These are phyloP conservation scores for Thielaviopsis euricoi DNA, from an alignment of 2,329 filamentous ascomycete species.

Conservation along the genomic window DNA sequence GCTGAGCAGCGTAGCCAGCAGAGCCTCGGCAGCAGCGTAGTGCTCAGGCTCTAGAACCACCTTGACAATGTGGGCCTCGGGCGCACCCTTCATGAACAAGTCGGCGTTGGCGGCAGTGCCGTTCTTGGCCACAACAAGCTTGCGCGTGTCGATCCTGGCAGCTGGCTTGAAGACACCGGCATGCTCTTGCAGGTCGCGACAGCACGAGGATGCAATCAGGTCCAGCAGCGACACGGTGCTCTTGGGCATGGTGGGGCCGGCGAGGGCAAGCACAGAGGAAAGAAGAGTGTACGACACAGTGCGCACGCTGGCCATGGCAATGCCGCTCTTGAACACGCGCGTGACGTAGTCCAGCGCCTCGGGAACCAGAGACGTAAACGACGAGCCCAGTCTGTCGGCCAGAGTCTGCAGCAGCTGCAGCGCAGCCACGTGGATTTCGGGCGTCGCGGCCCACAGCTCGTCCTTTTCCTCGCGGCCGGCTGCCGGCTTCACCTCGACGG, in stretches of 20 bases:
- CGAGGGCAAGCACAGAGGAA: constrained; percentile 37
- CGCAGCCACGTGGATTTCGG: constrained; percentile 57
- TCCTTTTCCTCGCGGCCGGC: constrained; percentile 70
- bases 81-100: constrained; percentile 39
- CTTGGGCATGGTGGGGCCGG: constrained; percentile 52
- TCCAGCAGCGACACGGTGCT: constrained; percentile 45
- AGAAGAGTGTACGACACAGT: constrained; percentile 43
- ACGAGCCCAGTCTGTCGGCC: constrained; percentile 38
- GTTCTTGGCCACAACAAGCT: constrained; percentile 18
- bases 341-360: constrained; percentile 54
- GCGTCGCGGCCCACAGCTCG: constrained; percentile 55
- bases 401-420: constrained; percentile 45
- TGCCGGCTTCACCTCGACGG: constrained; percentile 51
- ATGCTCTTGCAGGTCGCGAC: constrained; percentile 51
- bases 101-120: constrained; percentile 47
- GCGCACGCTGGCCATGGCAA: constrained; percentile 37
- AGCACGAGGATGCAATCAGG: constrained; percentile 49
- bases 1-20: constrained; percentile 48
- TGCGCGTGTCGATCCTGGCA: constrained; percentile 18
- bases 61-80: constrained; percentile 12
- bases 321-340: constrained; percentile 50
- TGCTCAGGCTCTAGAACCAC: constrained; percentile 28
- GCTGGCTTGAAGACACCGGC: constrained; percentile 22
- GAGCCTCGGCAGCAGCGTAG: constrained; percentile 35
- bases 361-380: constrained; percentile 41